Conservation (phyloP, 2,329 filamentous ascomycete genomes). For the Zopfia rhizophila region DNA sequence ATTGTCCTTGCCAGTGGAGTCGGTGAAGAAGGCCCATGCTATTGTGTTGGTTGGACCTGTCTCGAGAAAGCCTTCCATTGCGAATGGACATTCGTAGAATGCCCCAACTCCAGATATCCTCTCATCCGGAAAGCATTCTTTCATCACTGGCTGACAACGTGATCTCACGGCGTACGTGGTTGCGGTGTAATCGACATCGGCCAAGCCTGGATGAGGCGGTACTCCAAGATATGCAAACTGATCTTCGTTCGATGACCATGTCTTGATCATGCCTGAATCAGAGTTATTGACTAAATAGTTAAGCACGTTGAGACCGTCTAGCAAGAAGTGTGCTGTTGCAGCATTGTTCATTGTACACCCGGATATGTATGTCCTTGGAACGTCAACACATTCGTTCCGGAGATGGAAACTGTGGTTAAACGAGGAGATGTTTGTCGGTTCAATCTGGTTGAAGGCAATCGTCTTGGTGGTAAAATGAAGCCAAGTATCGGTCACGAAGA, state of each 20-base stretch:
- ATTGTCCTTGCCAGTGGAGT: neutral
- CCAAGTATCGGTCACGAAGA: conserved; percentile 9
- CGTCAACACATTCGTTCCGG: neutral
- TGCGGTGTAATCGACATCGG: conserved; percentile 7
- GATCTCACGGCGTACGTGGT: conserved; percentile 5
- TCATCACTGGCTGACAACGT: conserved; percentile 1
- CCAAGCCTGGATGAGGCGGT: neutral
- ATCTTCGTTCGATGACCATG: neutral
- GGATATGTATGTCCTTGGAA: no score
- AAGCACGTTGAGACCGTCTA: neutral
- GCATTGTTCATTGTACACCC: neutral
- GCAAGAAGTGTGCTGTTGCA: neutral
- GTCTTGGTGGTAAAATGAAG: conserved; percentile 11
- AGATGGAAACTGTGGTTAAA: neutral
- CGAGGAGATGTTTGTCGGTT: neutral
- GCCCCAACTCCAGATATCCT: neutral
- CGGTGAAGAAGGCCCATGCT: conserved; percentile 4
- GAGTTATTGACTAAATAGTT: conserved; percentile 6
- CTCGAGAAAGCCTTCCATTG: neutral
- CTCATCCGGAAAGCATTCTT: neutral
- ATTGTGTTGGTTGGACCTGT: conserved; percentile 1
- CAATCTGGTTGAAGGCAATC: conserved; percentile 3
- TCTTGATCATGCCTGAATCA: neutral
- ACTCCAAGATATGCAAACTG: conserved; percentile 6
- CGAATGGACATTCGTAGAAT: conserved; percentile 5